Evolutionary conservation across 306 rosid genomes (phyloP).

Genomic region (Delonix regia): DNA sequence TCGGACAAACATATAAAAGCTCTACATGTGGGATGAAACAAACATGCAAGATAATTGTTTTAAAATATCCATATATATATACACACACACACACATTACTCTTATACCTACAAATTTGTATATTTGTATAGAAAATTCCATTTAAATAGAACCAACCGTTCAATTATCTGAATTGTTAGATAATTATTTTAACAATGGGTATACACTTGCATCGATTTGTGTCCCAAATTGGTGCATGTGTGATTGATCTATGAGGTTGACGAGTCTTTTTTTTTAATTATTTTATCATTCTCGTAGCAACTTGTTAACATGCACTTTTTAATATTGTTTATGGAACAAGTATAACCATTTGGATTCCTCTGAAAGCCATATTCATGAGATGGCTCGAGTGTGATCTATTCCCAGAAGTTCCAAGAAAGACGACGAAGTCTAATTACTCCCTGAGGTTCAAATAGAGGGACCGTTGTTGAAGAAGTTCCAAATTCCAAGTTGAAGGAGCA

Average conservation of each 20-base stretch:
- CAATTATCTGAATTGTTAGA: no score
- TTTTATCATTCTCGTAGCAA: constrained; percentile 24
- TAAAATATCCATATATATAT: no score
- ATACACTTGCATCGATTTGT: constrained; percentile 28
- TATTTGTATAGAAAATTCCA: no score
- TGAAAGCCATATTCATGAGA: constrained; percentile 24
- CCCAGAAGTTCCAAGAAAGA: constrained; percentile 5
- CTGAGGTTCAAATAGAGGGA: no score
- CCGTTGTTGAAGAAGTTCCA: no score
- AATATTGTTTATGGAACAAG: constrained; percentile 31
- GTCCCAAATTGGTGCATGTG: background rate
- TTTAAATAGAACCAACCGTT: no score
- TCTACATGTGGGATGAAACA: background rate
- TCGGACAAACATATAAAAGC: constrained; percentile 29
- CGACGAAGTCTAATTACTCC: background rate
- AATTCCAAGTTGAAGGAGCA: no score
- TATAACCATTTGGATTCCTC: constrained; percentile 2
- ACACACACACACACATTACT: no score
- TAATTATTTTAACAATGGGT: constrained; percentile 24
- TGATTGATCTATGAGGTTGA: background rate
- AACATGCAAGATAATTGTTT: background rate
- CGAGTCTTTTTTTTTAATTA: background rate
- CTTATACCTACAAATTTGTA: no score
- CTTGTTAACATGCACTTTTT: constrained; percentile 29
- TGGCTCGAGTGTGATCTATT: constrained; percentile 9